Base-by-base conservation (phyloP, 225 moss, liverwort and hornwort species). In the Polytrichum commune region DNA sequence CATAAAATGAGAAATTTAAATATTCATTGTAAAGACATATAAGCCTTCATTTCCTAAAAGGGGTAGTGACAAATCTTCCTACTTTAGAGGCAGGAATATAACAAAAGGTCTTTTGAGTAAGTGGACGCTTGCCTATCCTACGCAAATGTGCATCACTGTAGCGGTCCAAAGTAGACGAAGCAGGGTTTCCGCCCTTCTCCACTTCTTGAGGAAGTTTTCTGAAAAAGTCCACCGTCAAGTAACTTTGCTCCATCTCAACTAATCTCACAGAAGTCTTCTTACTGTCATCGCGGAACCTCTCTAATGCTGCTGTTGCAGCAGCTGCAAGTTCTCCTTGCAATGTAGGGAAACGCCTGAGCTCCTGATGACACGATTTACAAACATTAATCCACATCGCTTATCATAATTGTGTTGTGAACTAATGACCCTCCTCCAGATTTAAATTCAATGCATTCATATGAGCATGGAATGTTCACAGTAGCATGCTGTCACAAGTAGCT, bases 181-280 rank as follows among this genome's bases (percentile, higher is more conserved):
- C 81, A 18, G 90, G 79, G 67, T 81, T 83, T 54, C 86, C 89
- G 1, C 92, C 84, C 67, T 95, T 94, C 67, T 94, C 92, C 27
- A 92, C 77, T 81, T 92, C 94, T 70, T 94, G 94, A 27, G 94
- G 92, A 64, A 95, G 90, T 65, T 88, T 87, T 26, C 92, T 85
- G 53, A 95, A 92, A 60, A 95, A 95, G 27, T 90, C 95, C 10
- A 90, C 92, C 5, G 95, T 95, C 0, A 95, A 77, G 69, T 94
- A 94, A 75, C 90, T 87, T 55, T 90, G 83, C 75, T 94, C 94
- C 94, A 94, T 94, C 71, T 95, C 95, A 63, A 95, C 95, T 80
- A 95, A 72, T 68, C 83, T 89, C 32, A 89, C 63, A 4, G 79
- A 76, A 60, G 90, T 95, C 72, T 90, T 95, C 85, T 89, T 87